These are phyloP conservation scores for Aspergillus olivimuriae DNA, from an alignment of 495 filamentous ascomycete species.

Conservation along the genomic window DNA sequence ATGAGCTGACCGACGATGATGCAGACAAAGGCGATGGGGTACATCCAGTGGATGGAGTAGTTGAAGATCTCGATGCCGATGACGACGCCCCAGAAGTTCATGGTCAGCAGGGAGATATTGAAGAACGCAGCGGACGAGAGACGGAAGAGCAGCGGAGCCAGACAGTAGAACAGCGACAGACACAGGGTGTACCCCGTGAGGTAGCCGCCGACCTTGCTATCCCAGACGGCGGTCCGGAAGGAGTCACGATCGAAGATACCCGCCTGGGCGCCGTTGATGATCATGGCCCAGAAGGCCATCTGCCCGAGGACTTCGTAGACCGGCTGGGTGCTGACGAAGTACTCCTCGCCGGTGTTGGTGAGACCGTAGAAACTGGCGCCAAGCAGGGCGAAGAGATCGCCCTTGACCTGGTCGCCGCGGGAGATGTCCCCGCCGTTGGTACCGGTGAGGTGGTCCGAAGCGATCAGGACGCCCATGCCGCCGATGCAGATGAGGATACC, in stretches of 20 bases:
- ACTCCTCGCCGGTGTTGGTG: constrained; percentile 87
- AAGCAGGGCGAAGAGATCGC: constrained; percentile 84
- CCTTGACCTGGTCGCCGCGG: constrained; percentile 67
- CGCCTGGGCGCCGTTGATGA: constrained; percentile 87
- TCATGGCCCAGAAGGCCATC: constrained; percentile 78
- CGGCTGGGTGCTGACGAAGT: constrained; percentile 77
- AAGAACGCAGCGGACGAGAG: constrained; percentile 90
- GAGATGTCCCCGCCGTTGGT: constrained; percentile 53
- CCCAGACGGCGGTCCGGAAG: constrained; percentile 61
- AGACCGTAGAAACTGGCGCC: constrained; percentile 90
- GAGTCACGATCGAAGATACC: constrained; percentile 79
- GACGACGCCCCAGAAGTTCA: constrained; percentile 94
- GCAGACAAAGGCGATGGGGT: constrained; percentile 89
- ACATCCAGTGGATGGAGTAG: constrained; percentile 76
- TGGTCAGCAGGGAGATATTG: constrained; percentile 89
- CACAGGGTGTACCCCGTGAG: constrained; percentile 81
- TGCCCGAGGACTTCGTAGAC: constrained; percentile 93
- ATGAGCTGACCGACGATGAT: constrained; percentile 78
- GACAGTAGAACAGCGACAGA: constrained; percentile 76
- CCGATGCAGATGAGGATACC: constrained; percentile 90
- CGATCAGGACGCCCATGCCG: constrained; percentile 85
- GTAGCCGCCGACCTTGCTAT: constrained; percentile 67
- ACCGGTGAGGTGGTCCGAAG: constrained; percentile 77
- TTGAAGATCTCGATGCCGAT: constrained; percentile 85
- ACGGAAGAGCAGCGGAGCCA: constrained; percentile 80